phyloP scores from a whole-genome alignment of 116 monocot species.

The Iris pallida region DNA sequence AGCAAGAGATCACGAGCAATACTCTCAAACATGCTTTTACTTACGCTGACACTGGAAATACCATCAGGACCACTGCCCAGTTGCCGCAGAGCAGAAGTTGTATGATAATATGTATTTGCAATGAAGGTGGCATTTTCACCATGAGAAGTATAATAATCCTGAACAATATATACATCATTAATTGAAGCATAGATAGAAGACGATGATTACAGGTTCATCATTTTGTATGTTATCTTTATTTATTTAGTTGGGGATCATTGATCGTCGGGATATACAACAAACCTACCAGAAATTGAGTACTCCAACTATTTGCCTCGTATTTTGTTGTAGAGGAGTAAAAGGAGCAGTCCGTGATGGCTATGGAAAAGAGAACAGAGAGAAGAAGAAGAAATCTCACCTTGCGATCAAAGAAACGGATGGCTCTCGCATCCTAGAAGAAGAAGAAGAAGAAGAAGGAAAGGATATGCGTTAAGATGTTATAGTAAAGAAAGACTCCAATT shows the following conservation, averaged over 20 bases:
- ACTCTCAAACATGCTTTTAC: constrained; percentile 90
- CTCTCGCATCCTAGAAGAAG: constrained; percentile 66
- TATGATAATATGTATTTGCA: constrained; percentile 92
- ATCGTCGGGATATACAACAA: background rate
- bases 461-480: background rate
- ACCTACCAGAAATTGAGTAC: background rate
- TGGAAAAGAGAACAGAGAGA: background rate
- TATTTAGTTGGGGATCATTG: too few relatives aligned
- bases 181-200: background rate
- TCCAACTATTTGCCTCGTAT: background rate
- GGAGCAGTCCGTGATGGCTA: background rate
- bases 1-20: constrained; percentile 84
- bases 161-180: constrained; percentile 6
- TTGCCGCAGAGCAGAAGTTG: constrained; percentile 81
- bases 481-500: background rate
- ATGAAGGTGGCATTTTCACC: constrained; percentile 90
- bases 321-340: background rate
- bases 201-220: background rate
- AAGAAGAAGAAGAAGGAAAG: constrained; percentile 6
- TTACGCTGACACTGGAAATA: constrained; percentile 74
- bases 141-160: constrained; percentile 97
- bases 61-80: constrained; percentile 66
- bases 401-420: constrained; percentile 91
- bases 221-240: too few relatives aligned
- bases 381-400: constrained; percentile 49